phyloP scores from a whole-genome alignment of 2,329 filamentous ascomycete genomes.

The Claviceps sp. region DNA sequence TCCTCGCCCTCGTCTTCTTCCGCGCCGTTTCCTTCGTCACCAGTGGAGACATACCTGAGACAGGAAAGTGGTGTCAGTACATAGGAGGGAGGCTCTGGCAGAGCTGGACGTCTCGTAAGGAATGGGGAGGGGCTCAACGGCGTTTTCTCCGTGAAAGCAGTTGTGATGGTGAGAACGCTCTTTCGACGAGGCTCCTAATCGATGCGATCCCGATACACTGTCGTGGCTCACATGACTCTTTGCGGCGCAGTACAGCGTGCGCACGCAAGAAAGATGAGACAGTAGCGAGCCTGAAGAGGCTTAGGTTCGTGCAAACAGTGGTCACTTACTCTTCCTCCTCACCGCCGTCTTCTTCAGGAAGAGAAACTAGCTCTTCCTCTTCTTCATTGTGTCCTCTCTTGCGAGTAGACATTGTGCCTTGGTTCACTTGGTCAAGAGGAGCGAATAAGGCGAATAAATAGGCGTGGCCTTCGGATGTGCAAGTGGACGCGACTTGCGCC shows the following conservation, averaged over 20 bases:
- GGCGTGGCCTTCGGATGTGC: not conserved
- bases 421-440: not conserved
- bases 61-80: not conserved
- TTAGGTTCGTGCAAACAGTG: not conserved
- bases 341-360: constrained; percentile 38
- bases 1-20: constrained; percentile 26
- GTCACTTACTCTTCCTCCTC: constrained; percentile 40
- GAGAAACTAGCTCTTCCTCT: constrained; percentile 40
- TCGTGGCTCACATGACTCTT: not conserved
- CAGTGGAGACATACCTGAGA: constrained; percentile 22
- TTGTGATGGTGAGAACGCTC: not conserved
- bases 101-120: not conserved
- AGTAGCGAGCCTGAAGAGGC: not conserved
- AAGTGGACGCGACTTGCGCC: constrained; percentile 3
- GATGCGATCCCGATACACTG: not conserved
- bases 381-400: constrained; percentile 48
- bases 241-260: not conserved
- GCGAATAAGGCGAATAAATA: not conserved
- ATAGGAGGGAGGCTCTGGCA: not conserved
- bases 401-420: constrained; percentile 31
- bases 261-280: not conserved
- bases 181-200: not conserved
- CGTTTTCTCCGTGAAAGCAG: not conserved
- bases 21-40: constrained; percentile 27
- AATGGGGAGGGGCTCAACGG: not conserved